Evolutionary conservation across 805 yeast species (phyloP).

Genomic region (Lachancea sp.): DNA sequence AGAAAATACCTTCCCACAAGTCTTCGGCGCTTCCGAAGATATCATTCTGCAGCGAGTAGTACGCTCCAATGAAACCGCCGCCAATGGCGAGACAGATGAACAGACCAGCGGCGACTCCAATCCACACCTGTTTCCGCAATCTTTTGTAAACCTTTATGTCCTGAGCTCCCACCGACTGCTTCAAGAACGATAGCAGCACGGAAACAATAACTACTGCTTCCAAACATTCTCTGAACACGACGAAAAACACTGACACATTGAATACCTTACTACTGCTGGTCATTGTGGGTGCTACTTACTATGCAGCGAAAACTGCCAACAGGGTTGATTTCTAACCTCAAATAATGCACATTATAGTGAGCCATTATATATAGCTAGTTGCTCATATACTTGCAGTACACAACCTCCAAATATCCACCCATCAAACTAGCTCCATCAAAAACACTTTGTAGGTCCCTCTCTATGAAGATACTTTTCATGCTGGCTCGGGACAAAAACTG

Average conservation of each 20-base stretch:
- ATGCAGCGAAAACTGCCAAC: no score
- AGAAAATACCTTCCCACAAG: slow-evolving; percentile 94
- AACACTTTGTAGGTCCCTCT: no score
- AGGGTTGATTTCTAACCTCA: no score
- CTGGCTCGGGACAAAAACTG: no score
- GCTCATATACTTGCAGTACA: no score
- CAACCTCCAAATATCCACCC: no score
- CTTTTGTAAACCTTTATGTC: slow-evolving; percentile 52
- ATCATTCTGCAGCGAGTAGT: slow-evolving; percentile 73
- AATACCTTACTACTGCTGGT: slow-evolving; percentile 35
- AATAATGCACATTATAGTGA: no score
- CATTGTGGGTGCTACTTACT: slow-evolving; percentile 4
- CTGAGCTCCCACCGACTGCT: slow-evolving; percentile 67
- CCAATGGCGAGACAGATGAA: slow-evolving; percentile 78
- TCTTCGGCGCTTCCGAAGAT: slow-evolving; percentile 86
- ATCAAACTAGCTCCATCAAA: no score
- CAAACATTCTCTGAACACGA: slow-evolving; percentile 86
- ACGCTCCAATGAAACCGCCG: slow-evolving; percentile 90
- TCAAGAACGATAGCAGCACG: slow-evolving; percentile 82
- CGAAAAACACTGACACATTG: slow-evolving; percentile 63
- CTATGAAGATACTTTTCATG: no score
- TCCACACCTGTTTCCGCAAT: slow-evolving; percentile 78
- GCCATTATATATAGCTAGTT: no score
- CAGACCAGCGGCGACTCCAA: slow-evolving; percentile 70
- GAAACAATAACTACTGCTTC: slow-evolving; percentile 92